phyloP scores from a whole-genome alignment of 1,284 basidiomycete species.

The Puccinia horiana region DNA sequence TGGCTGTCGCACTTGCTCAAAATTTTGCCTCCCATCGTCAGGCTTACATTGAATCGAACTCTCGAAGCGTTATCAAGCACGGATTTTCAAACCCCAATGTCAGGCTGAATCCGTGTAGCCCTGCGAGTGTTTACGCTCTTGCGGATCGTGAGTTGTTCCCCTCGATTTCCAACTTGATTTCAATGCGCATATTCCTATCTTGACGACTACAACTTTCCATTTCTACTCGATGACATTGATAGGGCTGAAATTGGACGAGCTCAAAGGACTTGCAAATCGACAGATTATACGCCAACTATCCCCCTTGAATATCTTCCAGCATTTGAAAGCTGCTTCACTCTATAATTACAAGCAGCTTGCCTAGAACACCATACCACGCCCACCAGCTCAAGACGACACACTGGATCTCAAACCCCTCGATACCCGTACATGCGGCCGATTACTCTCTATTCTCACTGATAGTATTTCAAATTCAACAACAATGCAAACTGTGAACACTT shows the following conservation, averaged over 20 bases:
- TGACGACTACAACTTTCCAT: neutral
- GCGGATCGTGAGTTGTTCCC: constrained; percentile 18
- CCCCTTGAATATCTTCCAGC: neutral
- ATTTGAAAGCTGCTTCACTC: neutral
- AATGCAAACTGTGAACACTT: too few species aligned
- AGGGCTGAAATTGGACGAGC: neutral
- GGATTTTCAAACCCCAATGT: neutral
- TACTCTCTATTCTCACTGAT: too few species aligned
- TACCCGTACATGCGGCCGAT: too few species aligned
- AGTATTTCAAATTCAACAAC: too few species aligned
- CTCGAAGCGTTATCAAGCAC: neutral
- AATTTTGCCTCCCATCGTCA: neutral
- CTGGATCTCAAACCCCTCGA: too few species aligned
- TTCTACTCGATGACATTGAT: neutral
- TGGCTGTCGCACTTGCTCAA: neutral
- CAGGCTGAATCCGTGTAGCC: neutral
- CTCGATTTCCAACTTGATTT: neutral
- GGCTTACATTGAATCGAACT: constrained; percentile 14
- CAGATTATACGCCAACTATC: neutral
- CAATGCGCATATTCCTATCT: neutral
- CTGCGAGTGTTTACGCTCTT: constrained; percentile 15
- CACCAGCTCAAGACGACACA: too few species aligned
- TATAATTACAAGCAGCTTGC: neutral
- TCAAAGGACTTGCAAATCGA: neutral
- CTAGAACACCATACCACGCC: neutral